Conservation (phyloP, 352 stramenopile genomes). For the Pythium phragmitis region DNA sequence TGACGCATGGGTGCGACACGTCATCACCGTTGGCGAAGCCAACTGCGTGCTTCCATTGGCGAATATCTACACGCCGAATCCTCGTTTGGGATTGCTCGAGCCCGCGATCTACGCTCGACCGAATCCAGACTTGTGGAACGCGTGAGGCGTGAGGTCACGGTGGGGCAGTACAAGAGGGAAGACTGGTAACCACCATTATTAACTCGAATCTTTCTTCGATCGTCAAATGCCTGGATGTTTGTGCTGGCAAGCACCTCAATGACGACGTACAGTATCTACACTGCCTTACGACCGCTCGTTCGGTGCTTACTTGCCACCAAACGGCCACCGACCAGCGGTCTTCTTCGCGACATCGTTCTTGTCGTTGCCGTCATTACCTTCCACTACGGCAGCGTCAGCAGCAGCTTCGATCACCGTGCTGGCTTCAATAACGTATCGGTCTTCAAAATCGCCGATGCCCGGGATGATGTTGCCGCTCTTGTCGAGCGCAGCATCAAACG, state of each 20-base stretch:
- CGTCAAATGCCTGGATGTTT: neutral
- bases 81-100: neutral
- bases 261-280: neutral
- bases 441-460: conserved; percentile 77
- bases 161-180: neutral
- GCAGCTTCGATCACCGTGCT: conserved; percentile 36
- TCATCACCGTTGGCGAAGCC: neutral
- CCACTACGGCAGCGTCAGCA: conserved; percentile 31
- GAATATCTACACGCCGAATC: conserved; percentile 1
- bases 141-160: neutral
- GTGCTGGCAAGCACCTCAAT: neutral
- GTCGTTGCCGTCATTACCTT: conserved; percentile 28
- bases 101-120: neutral
- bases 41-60: neutral
- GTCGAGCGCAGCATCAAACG: conserved; percentile 65
- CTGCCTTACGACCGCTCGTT: neutral
- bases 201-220: neutral
- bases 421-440: conserved; percentile 51
- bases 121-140: conserved; percentile 1
- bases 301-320: conserved; percentile 17
- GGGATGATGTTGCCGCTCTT: conserved; percentile 64
- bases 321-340: conserved; percentile 39
- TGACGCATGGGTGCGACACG: neutral
- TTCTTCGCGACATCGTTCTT: conserved; percentile 37
- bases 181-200: too few species aligned